phyloP scores from a whole-genome alignment of 169 alveolate species.

The Cryptosporidium xiaoi region DNA sequence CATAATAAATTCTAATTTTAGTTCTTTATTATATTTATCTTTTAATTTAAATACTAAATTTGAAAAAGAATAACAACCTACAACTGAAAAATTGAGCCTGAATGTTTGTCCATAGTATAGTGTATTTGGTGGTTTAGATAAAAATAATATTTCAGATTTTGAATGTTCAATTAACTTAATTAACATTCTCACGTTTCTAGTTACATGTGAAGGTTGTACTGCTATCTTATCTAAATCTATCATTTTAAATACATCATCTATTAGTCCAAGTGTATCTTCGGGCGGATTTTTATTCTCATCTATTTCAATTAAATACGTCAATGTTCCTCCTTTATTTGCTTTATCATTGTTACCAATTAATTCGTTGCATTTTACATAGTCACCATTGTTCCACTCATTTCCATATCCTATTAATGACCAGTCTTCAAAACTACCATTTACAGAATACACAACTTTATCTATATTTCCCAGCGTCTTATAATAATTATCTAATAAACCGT shows the following conservation, averaged over 20 bases:
- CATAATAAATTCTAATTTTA: not conserved
- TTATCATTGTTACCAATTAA: not conserved
- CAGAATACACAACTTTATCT: constrained; percentile 44
- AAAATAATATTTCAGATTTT: constrained; percentile 37
- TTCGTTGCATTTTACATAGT: constrained; percentile 17
- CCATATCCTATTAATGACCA: constrained; percentile 52
- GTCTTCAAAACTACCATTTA: constrained; percentile 65
- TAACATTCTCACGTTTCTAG: constrained; percentile 51
- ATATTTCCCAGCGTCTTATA: constrained; percentile 29
- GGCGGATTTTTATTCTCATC: constrained; percentile 19
- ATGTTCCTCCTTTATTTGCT: constrained; percentile 45
- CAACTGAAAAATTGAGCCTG: constrained; percentile 5
- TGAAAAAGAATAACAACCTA: constrained; percentile 57
- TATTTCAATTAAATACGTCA: constrained; percentile 54
- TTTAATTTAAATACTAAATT: constrained; percentile 23
- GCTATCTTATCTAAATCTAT: constrained; percentile 22
- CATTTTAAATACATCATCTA: constrained; percentile 11
- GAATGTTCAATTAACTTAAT: constrained; percentile 25
- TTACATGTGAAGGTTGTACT: constrained; percentile 46
- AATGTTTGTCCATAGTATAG: constrained; percentile 52
- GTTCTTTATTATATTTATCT: constrained; percentile 3
- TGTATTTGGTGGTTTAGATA: constrained; percentile 31
- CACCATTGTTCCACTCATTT: not conserved
- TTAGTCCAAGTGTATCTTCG: constrained; percentile 14
- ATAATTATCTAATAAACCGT: not conserved